Base-by-base conservation (phyloP, 2,329 filamentous ascomycete species). In the Endoconidiophora polonica region DNA sequence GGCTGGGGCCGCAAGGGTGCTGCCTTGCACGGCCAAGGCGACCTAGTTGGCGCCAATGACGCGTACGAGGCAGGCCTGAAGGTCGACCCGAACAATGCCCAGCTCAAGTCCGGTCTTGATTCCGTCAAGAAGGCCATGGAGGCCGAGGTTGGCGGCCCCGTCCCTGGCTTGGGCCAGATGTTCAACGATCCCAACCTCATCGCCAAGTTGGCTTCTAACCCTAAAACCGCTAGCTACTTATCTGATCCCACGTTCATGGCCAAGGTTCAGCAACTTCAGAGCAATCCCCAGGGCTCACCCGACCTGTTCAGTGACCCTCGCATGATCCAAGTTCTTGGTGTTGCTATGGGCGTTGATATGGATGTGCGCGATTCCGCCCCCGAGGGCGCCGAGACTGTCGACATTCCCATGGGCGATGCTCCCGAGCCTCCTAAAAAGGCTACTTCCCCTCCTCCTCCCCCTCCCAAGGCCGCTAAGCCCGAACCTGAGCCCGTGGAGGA, bases 31-130 rank as follows among this genome's bases (percentile, higher is more conserved):
- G 91, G 91, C 43, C 71, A 81, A 54, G 86, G 88, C 47, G 86
- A 98, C 63, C 73, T 96, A 20, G 71, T 91, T 46, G 83, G 78
- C 44, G 87, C 91, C 33, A 77, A 82, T 55, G 87, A 95, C 60
- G 87, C 93, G 20, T 98, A 93, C 64, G 84, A 94, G 61, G 77
- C 93, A 63, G 91, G 90, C n/a, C 71, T 95, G 58, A 94, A 95
- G 71, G 73, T 90, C 50, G 91, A 98, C 63, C 80, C 88, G 43
- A 79, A 74, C 66, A 98, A 98, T 63, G 85, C 87, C 3, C 87
- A 91, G 66, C 83, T 93, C 57, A 94, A 95, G 71, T 83, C 80
- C 55, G 90, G 91, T 36, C 71, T 94, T 44, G 80, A 82, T 9
- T 77, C 86, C 39, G 88, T 95, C 41, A 78, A 91, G 67, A 81